Percentiles rank a stretch among this genome's conserved stretches.
phyloP scores from a whole-genome alignment of 1,139 yeast genomes.

The Hemisphaericaspora subhashii region DNA sequence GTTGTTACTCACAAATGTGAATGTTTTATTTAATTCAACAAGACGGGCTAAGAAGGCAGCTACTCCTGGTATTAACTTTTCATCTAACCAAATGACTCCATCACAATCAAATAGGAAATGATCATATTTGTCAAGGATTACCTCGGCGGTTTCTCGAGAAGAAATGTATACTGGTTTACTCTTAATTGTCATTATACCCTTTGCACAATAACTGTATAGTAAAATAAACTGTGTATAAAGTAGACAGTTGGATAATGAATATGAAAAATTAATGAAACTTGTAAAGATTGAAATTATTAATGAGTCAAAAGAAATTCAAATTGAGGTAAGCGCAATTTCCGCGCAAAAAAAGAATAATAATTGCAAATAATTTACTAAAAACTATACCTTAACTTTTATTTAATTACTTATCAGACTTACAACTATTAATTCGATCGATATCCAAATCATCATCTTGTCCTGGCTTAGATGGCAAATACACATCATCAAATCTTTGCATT shows the following conservation, averaged over 20 bases:
- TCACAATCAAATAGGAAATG: slow-evolving; percentile 92
- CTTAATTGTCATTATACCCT: slow-evolving; percentile 14
- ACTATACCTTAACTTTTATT: too few relatives aligned
- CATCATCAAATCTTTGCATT: slow-evolving; percentile 33
- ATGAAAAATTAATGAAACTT: too few relatives aligned
- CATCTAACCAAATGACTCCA: slow-evolving; percentile 90
- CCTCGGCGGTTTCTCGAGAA: slow-evolving; percentile 45
- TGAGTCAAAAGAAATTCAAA: too few relatives aligned
- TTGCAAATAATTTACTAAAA: too few relatives aligned
- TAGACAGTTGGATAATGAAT: too few relatives aligned
- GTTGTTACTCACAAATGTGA: slow-evolving; percentile 42
- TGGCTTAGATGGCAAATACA: slow-evolving; percentile 19
- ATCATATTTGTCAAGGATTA: slow-evolving; percentile 65
- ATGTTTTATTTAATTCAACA: slow-evolving; percentile 26
- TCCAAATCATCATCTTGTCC: slow-evolving; percentile 6
- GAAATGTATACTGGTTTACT: slow-evolving; percentile 27
- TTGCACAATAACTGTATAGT: too few relatives aligned
- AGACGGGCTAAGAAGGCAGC: slow-evolving; percentile 51
- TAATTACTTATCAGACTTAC: too few relatives aligned
- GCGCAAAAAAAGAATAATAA: too few relatives aligned
- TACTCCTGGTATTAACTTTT: slow-evolving; percentile 68
- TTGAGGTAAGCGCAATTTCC: too few relatives aligned
- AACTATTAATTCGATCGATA: background rate
- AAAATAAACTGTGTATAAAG: background rate
- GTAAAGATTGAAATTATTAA: too few relatives aligned